Conservation (phyloP, 805 yeast species). For the Clavispora vitiphila region DNA sequence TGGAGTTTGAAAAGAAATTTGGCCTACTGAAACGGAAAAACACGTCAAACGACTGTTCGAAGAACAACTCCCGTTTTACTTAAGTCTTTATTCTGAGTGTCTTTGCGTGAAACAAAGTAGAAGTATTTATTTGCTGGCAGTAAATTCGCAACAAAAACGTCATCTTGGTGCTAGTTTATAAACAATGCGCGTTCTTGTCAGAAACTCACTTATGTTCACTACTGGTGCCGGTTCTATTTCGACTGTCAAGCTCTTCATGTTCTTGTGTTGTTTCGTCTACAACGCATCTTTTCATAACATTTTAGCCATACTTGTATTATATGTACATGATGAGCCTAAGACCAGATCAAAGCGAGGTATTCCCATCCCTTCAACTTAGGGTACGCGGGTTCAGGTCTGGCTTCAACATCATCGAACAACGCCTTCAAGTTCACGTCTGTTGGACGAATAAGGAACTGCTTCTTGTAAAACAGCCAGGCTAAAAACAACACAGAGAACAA, state of each 20-base stretch:
- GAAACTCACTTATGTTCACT: too few relatives aligned
- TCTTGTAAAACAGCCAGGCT: conserved; percentile 29
- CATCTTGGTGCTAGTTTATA: background rate
- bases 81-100: too few relatives aligned
- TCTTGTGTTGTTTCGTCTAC: too few relatives aligned
- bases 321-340: too few relatives aligned
- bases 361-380: conserved; percentile 19
- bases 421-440: conserved; percentile 22
- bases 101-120: background rate
- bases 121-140: background rate
- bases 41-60: background rate
- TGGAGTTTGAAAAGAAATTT: too few relatives aligned
- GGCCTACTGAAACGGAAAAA: too few relatives aligned
- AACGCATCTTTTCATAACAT: too few relatives aligned
- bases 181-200: background rate
- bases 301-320: too few relatives aligned
- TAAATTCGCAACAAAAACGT: background rate
- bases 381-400: conserved; percentile 25
- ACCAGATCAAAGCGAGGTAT: conserved; percentile 16
- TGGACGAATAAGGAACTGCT: conserved; percentile 14
- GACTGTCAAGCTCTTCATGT: too few relatives aligned
- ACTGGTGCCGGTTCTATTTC: too few relatives aligned
- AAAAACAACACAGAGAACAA: conserved; percentile 22
- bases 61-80: too few relatives aligned
- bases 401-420: conserved; percentile 25